Percentiles rank a stretch among this genome's conserved stretches.
Conservation (phyloP, 2,329 filamentous ascomycete species). For the Aspergillus sp. region DNA sequence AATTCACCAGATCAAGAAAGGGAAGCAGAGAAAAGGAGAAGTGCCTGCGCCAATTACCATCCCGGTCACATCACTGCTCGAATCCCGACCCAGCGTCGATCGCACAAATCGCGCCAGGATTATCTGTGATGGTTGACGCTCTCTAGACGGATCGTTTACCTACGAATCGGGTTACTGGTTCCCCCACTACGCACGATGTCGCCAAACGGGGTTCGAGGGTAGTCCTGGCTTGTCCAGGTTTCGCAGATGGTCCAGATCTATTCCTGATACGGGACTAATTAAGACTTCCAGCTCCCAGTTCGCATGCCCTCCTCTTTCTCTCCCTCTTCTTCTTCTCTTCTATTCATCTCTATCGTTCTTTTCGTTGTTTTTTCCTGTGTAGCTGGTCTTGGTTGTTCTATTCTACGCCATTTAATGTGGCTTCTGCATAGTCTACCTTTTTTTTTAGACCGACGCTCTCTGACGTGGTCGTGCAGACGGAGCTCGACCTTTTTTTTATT, state of each 20-base stretch:
- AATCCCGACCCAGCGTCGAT: constrained; percentile 27
- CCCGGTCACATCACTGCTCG: constrained; percentile 19
- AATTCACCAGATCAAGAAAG: neutral
- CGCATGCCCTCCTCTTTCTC: neutral
- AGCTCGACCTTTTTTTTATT: constrained; percentile 20
- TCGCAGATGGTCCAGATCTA: constrained; percentile 24
- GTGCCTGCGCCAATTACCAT: constrained; percentile 30
- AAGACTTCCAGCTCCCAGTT: neutral
- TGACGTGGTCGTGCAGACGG: constrained; percentile 38
- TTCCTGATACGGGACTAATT: constrained; percentile 12
- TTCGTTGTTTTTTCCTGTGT: constrained; percentile 9
- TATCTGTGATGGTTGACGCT: constrained; percentile 15
- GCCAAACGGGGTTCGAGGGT: constrained; percentile 17
- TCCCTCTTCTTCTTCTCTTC: neutral
- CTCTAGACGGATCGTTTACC: constrained; percentile 22
- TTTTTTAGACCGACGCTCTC: constrained; percentile 19
- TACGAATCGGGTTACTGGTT: constrained; percentile 20
- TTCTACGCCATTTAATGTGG: constrained; percentile 17
- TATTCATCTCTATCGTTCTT: constrained; percentile 11
- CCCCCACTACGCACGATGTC: constrained; percentile 15
- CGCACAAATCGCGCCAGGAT: constrained; percentile 28
- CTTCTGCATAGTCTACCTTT: constrained; percentile 11
- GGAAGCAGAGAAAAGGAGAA: neutral
- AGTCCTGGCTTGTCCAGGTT: constrained; percentile 18
- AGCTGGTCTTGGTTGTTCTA: constrained; percentile 9